Conservation (phyloP, 108 stramenopile species). For the Stephanodiscus minutulus region DNA sequence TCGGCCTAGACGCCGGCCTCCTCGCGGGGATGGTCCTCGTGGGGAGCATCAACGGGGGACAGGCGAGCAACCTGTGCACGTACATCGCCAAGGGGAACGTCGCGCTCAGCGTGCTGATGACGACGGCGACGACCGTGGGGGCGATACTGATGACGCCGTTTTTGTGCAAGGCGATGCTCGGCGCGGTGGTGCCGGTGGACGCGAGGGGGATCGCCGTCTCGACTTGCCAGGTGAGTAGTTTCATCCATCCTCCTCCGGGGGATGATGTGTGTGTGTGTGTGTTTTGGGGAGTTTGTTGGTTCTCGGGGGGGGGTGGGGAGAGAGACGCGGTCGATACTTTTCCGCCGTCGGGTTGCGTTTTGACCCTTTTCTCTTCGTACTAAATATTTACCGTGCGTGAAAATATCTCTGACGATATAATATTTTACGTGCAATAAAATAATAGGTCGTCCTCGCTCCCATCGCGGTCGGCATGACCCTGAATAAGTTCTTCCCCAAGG, state of each 20-base stretch:
- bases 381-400: too few relatives aligned
- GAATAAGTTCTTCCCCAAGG: slow-evolving; percentile 92
- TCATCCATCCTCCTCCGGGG: too few relatives aligned
- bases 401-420: too few relatives aligned
- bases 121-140: slow-evolving; percentile 96
- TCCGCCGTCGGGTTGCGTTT: too few relatives aligned
- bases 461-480: slow-evolving; percentile 93
- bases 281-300: too few relatives aligned
- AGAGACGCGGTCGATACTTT: neutral
- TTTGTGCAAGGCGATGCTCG: slow-evolving; percentile 91
- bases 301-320: too few relatives aligned
- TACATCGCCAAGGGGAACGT: slow-evolving; percentile 98
- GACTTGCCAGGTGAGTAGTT: slow-evolving; percentile 87
- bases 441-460: slow-evolving; percentile 94
- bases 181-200: slow-evolving; percentile 96
- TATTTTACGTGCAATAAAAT: neutral
- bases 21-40: slow-evolving; percentile 97
- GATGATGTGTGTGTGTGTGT: too few relatives aligned
- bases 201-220: slow-evolving; percentile 94
- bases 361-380: too few relatives aligned
- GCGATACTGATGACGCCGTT: slow-evolving; percentile 98
- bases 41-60: slow-evolving; percentile 96
- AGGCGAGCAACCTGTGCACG: slow-evolving; percentile 96
- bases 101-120: slow-evolving; percentile 96
- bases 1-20: slow-evolving; percentile 81